phyloP scores from a whole-genome alignment of 2,329 filamentous ascomycete species.

The Talaromyces sp. region DNA sequence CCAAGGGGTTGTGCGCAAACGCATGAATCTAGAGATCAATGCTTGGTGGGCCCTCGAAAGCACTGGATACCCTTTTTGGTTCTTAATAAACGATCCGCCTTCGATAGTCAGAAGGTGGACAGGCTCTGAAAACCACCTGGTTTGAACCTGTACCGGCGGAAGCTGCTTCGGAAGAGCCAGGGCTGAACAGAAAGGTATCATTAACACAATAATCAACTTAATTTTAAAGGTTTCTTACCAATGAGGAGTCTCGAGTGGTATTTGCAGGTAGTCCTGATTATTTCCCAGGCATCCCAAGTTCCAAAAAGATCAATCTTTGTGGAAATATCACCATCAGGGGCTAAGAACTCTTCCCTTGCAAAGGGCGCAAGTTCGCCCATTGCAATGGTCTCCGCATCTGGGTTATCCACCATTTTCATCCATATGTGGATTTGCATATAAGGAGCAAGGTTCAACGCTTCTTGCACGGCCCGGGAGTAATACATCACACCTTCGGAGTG shows the following conservation, averaged over 20 bases:
- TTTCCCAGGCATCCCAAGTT: constrained; percentile 91
- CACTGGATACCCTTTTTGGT: constrained; percentile 55
- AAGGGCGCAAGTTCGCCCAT: constrained; percentile 42
- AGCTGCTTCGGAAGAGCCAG: constrained; percentile 55
- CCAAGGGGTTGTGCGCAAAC: constrained; percentile 55
- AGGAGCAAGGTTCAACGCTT: constrained; percentile 67
- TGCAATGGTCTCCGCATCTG: constrained; percentile 47
- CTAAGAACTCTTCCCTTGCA: constrained; percentile 36
- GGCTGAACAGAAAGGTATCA: constrained; percentile 32
- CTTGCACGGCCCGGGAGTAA: constrained; percentile 78
- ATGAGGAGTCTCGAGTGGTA: constrained; percentile 77
- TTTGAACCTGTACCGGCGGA: constrained; percentile 52
- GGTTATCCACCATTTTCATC: constrained; percentile 75
- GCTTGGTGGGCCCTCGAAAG: constrained; percentile 55
- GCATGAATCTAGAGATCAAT: constrained; percentile 53
- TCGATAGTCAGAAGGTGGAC: constrained; percentile 53
- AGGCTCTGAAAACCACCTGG: constrained; percentile 61
- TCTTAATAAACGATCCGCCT: constrained; percentile 51
- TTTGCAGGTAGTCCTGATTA: constrained; percentile 76
- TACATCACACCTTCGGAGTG: constrained; percentile 54
- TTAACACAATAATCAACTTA: background rate
- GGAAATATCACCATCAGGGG: constrained; percentile 24
- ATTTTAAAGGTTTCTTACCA: constrained; percentile 57
- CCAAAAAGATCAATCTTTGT: constrained; percentile 65
- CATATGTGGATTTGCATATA: constrained; percentile 78